These are phyloP conservation scores for Hymenoscyphus occultus DNA, from an alignment of 2,329 filamentous ascomycete genomes.

Conservation along the genomic window DNA sequence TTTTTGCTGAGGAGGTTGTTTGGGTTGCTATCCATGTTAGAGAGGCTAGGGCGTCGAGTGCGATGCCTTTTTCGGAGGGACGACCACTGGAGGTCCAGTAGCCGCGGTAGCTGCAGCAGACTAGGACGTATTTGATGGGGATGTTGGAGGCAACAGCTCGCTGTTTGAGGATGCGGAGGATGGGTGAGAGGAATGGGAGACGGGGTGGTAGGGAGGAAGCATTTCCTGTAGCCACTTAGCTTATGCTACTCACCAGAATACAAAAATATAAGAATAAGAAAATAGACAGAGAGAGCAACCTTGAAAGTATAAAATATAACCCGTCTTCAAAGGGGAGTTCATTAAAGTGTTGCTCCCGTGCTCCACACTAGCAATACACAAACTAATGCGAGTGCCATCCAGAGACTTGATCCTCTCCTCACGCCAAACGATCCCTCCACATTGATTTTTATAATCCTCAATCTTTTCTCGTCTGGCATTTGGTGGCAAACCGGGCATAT, in stretches of 20 bases:
- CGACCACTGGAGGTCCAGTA: constrained; percentile 76
- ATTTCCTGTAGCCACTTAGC: constrained; percentile 48
- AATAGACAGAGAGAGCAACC: constrained; percentile 38
- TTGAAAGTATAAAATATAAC: constrained; percentile 58
- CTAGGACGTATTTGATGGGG: constrained; percentile 44
- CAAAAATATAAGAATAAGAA: too few relatives aligned
- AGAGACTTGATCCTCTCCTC: constrained; percentile 57
- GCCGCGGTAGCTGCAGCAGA: constrained; percentile 50
- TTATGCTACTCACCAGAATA: background rate
- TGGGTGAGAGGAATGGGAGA: constrained; percentile 53
- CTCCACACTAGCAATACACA: constrained; percentile 46
- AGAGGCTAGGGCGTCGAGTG: constrained; percentile 64
- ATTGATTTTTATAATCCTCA: constrained; percentile 57
- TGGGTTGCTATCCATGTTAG: constrained; percentile 53
- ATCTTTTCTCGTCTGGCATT: constrained; percentile 67
- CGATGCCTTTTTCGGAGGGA: constrained; percentile 67
- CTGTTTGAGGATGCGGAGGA: constrained; percentile 47
- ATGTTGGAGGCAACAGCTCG: constrained; percentile 15
- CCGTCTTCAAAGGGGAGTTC: constrained; percentile 26
- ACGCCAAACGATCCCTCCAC: constrained; percentile 63
- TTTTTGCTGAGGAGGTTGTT: constrained; percentile 34
- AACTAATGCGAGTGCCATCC: constrained; percentile 63
- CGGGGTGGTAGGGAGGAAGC: constrained; percentile 56
- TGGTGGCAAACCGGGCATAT: constrained; percentile 73
- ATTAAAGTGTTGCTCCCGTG: background rate